Conservation (phyloP, 2,329 filamentous ascomycete species). For the Tolypocladium inflatum region DNA sequence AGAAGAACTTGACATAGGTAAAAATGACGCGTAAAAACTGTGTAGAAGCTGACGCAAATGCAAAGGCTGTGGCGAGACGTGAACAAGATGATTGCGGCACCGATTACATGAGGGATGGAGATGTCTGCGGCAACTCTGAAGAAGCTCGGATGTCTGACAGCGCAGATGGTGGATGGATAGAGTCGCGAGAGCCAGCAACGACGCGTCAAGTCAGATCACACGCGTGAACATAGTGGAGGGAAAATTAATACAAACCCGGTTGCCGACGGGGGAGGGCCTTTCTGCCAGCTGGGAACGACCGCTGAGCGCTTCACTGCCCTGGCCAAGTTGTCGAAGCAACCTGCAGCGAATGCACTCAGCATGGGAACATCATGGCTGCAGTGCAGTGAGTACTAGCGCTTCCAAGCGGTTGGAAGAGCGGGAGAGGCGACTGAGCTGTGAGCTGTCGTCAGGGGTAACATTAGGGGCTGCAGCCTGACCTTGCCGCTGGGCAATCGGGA, state of each 20-base stretch:
- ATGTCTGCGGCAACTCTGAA: background rate
- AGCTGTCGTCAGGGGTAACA: background rate
- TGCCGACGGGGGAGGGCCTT: background rate
- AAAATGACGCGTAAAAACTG: background rate
- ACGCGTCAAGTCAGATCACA: background rate
- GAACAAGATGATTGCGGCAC: background rate
- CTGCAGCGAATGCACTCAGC: background rate
- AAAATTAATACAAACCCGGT: background rate
- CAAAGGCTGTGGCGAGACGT: background rate
- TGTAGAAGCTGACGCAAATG: too few species aligned
- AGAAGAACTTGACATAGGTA: background rate
- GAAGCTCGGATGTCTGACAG: background rate
- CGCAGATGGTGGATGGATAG: background rate
- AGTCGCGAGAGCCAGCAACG: background rate
- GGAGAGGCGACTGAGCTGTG: background rate
- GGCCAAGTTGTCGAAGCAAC: background rate
- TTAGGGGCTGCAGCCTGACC: background rate
- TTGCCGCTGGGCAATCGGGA: background rate
- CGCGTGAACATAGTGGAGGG: background rate
- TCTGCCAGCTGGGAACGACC: background rate
- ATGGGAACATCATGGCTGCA: rapidly evolving
- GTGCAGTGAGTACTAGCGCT: too few species aligned
- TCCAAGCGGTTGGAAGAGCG: background rate
- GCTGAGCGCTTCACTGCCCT: background rate
- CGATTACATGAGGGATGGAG: background rate